Evolutionary conservation across 768 basidiomycete species (phyloP), one percentile per base, ranked within the genome.

Genomic region (Leccinum aurantiacum): DNA sequence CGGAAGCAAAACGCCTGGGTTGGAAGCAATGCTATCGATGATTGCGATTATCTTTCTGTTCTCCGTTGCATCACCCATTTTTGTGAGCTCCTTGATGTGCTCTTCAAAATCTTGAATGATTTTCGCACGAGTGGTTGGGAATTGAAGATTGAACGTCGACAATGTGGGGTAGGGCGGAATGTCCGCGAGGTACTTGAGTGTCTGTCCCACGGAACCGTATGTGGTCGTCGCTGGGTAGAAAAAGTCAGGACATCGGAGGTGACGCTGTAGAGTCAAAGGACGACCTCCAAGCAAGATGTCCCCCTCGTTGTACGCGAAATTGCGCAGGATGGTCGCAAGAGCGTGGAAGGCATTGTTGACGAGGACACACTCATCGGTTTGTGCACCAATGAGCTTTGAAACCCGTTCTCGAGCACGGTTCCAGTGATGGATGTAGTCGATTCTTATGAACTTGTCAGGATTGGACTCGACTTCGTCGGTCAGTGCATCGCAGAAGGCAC

Each of bases 11-110:
- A 82, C 77, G 0, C 86, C 90, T 1, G 91, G 91, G 35, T 76
- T 77, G 10, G 88, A 82, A 4, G 77, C 72, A 48, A 94, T 87
- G 33, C 78, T 74, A 68, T 94, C 93, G 10, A 93, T 82, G 37
- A 93, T 70, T 0, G 86, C 85, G 19, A 92, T 77, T 4, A 90
- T 78, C 70, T 85, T 83, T 52, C 69, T 64, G 63, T 77, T 72
- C 25, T 4, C 25, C 25, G 25, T 25, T 25, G 25, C 25, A 3
- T 67, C 60, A 31, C 66, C 55, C 15, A 57, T 29, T 38, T 69
- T 52, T 48, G 49, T 76, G 35, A 80, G 53, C 29, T 66, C 64
- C 27, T 67, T 61, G 53, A 83, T 60, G 51, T 78, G 69, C 29
- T 67, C 58, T n/a, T 78, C 76, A 69, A 85, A 88, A 7, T 67